Evolutionary conservation across 768 basidiomycete species (phyloP), one percentile per base, ranked within the genome.

Genomic region (Pulveroboletus sp.): DNA sequence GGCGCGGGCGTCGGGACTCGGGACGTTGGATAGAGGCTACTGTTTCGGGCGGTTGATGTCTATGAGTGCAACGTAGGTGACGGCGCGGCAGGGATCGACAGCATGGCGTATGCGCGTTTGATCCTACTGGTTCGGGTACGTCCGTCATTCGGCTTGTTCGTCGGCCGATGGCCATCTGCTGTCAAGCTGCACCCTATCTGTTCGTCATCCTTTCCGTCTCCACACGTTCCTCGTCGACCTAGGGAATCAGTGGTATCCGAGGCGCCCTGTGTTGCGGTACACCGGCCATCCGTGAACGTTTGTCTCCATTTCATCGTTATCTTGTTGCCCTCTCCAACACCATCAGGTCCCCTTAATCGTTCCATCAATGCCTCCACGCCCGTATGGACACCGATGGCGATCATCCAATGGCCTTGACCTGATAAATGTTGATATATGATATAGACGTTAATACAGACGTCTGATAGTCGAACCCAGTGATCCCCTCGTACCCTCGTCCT

Each of bases 251-350:
- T 7, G 10, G 40, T n/a, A 16, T 20, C 39, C 30, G 23, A 32
- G 47, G 41, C 11, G 23, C 17, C 36, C 11, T 26, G 13, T 19
- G 2, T 5, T 40, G 41, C 55, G 55, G 54, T 50, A 38, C 7
- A 31, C 54, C 55, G 55, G 54, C 46, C 29, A 55, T 55, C 27
- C 22, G 23, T 19, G 36, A 24, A 20, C n/a, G 23, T 13, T n/a
- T 35, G 30, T 11, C 22, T 20, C 11, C 23, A 20, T 6, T 45
- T 37, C 20, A 9, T 12, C 41, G 40, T 56, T 56, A 51, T 56
- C 49, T 43, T 27, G 32, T 36, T 8, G n/a, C n/a, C n/a, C n/a
- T n/a, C n/a, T n/a, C n/a, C n/a, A n/a, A n/a, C n/a, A n/a, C n/a
- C n/a, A n/a, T n/a, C n/a, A n/a, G n/a, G n/a, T n/a, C 10, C 24